Base-by-base conservation (phyloP, 352 stramenopile genomes). In the Phytopythium ostracodes region DNA sequence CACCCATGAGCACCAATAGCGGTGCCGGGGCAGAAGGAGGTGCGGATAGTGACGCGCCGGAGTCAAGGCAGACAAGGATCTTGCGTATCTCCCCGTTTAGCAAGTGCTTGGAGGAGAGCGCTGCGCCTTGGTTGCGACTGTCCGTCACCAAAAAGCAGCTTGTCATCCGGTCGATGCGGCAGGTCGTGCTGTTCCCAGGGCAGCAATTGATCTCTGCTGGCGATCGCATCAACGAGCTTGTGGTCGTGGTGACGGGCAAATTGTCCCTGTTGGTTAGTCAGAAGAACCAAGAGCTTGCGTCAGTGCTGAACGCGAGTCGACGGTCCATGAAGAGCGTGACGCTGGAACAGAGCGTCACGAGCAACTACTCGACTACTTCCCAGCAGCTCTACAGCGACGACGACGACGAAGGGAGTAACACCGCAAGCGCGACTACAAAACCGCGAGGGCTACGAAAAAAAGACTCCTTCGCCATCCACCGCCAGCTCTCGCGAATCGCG, bases 281-380 rank as follows among this genome's bases (percentile, higher is more conserved):
- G 47, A 76, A 76, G 47, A 76, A 67, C 35, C 64, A 84, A 12
- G 73, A 88, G 27, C 64, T 73, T 2, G 54, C 69, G 2, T 70
- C 67, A 0, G 63, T 84, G 15, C 55, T 85, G 31, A 64, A 84
- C n/a, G 78, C 75, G 7, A 88, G 76, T 33, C 76, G 86, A 47
- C 78, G 75, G 0, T 84, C 76, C 1, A 72, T 88, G 20, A 72
- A 79, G 29, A 90, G 76, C 59, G 55, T 82, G 1, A 73, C 79
- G 58, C 65, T 88, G 0, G 78, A 90, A 66, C 70, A 63, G 47
- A 79, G 71, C 54, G 76, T 90, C 59, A 74, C 71, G 14, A 90
- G 78, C 57, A 88, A 90, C 52, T 88, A 88, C 68, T 84, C 78
- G 33, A 90, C 78, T 31, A 86, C 81, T 0, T 90, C 78, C 1